Base-by-base conservation (phyloP, 352 stramenopile genomes). In the Pythium biforme region DNA sequence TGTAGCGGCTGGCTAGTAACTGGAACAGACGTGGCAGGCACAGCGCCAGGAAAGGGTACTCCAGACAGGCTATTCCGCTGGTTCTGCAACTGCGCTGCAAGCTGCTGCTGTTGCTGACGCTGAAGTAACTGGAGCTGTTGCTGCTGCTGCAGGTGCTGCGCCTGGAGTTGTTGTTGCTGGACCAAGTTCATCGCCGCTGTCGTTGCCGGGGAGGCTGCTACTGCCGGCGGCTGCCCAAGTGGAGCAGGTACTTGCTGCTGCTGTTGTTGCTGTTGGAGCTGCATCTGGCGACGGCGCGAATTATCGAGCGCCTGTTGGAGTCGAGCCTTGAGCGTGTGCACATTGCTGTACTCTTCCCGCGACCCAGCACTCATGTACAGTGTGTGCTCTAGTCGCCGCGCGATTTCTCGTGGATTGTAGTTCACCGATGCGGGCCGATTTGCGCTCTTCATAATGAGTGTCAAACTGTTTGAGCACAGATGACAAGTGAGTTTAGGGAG, bases 371-470 rank as follows among this genome's bases (percentile, higher is more conserved):
- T 89, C 85, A 94, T 94, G 58, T 96, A 96, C 20, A 96, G 57
- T 19, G 83, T 94, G 59, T 96, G 85, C 57, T 96, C 87, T 14
- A 96, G 60, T 43, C 87, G 73, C 27, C 87, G 74, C 9, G 87
- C 87, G 33, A 96, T 96, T 59, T 96, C 87, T 52, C 86, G 75
- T 7, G 86, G 87, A 62, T 96, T 96, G 65, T 96, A 95, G 56
- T 95, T 94, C n/a, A 81, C 83, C 1, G 83, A 90, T 29, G 77
- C 79, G n/a, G 88, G 88, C 14, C 86, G 76, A 60, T 95, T 96
- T 9, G 88, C 81, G 59, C 86, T 95, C 70, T 94, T 95, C 83
- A 94, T 95, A 22, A 95, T 95, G 53, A 95, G 69, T 27, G 83
- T 95, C 74, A 95, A 79, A 19, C 86, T 95, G 15, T 20, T 54